Conservation (phyloP, 2,329 filamentous ascomycete genomes). For the Nannizziopsis barbatae region DNA sequence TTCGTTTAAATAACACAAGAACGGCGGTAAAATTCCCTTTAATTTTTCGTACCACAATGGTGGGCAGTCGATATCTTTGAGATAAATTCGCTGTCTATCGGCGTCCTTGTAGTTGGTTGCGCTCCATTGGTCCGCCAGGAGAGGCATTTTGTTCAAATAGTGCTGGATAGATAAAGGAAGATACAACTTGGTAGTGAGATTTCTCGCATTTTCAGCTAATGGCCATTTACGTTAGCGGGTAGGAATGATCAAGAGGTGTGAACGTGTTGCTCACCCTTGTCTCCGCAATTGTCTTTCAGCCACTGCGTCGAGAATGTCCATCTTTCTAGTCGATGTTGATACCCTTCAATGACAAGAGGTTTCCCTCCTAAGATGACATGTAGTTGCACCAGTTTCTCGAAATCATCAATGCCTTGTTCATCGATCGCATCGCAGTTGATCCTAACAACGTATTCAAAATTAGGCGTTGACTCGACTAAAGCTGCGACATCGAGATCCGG, state of each 20-base stretch:
- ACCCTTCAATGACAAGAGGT: constrained; percentile 83
- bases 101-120: constrained; percentile 65
- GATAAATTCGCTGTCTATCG: constrained; percentile 72
- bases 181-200: constrained; percentile 60
- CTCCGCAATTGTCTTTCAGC: constrained; percentile 66
- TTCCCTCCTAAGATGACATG: constrained; percentile 79
- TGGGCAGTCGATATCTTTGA: constrained; percentile 96
- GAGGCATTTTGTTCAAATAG: constrained; percentile 77
- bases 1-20: constrained; percentile 84
- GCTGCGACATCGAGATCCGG: constrained; percentile 67
- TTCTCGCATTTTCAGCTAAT: constrained; percentile 70
- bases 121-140: constrained; percentile 72
- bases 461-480: constrained; percentile 65
- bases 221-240: neutral
- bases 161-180: constrained; percentile 80
- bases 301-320: constrained; percentile 70
- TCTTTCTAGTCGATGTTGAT: constrained; percentile 62
- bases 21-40: constrained; percentile 63
- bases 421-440: constrained; percentile 70
- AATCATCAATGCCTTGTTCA: constrained; percentile 61
- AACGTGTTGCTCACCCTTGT: constrained; percentile 50
- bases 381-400: constrained; percentile 72
- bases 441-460: constrained; percentile 77
- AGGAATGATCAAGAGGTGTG: neutral
- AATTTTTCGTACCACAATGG: constrained; percentile 73